These are phyloP conservation scores for Alternaria sp. DNA, from an alignment of 2,329 filamentous ascomycete genomes.

Conservation along the genomic window DNA sequence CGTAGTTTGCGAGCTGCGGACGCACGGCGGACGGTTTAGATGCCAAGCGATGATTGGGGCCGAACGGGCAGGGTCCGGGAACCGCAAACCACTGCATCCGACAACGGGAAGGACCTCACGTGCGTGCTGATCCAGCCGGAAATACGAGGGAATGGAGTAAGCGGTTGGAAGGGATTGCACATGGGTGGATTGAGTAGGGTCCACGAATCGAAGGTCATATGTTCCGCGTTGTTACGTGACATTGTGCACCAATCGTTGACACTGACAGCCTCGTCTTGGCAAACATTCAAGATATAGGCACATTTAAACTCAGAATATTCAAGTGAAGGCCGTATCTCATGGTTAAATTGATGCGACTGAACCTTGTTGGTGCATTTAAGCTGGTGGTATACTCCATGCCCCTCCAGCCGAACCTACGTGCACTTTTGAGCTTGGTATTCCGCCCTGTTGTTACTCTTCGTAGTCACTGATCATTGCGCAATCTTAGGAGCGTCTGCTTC, in stretches of 20 bases:
- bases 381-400: conserved; percentile 20
- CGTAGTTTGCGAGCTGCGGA: conserved; percentile 20
- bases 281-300: neutral
- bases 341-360: conserved; percentile 9
- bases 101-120: conserved; percentile 24
- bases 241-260: conserved; percentile 2
- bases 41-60: conserved; percentile 23
- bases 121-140: conserved; percentile 9
- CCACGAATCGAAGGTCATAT: neutral
- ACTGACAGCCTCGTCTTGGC: neutral
- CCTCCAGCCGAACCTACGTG: conserved; percentile 10
- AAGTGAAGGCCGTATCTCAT: neutral
- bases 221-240: neutral
- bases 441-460: conserved; percentile 6
- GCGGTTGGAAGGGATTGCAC: neutral
- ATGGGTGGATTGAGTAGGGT: conserved; percentile 2
- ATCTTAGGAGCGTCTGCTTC: neutral
- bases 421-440: conserved; percentile 16
- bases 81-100: conserved; percentile 8
- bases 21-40: conserved; percentile 13
- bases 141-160: conserved; percentile 1
- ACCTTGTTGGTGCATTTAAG: conserved; percentile 14
- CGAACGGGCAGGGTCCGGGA: conserved; percentile 15
- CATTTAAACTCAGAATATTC: neutral
- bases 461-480: conserved; percentile 6